Conservation (phyloP, 2,329 filamentous ascomycete species). For the Fusarium keratoplasticum region DNA sequence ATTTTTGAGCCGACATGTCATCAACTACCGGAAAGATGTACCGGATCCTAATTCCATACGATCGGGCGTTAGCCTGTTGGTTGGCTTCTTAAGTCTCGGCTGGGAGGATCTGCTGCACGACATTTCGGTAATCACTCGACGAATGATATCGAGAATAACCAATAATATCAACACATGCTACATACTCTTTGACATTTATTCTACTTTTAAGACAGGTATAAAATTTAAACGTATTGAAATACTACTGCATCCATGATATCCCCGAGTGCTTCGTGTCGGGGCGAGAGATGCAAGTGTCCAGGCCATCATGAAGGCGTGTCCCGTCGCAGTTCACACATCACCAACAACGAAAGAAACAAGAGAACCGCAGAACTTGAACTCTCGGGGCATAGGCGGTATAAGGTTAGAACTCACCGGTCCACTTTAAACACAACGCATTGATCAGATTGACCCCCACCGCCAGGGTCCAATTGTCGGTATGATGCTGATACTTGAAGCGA, state of each 20-base stretch:
- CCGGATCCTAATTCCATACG: background rate
- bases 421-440: background rate
- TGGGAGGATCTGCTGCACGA: background rate
- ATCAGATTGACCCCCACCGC: background rate
- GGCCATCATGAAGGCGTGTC: background rate
- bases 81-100: background rate
- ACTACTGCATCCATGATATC: background rate
- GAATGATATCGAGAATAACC: background rate
- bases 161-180: background rate
- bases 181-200: background rate
- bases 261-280: background rate
- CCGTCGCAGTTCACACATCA: background rate
- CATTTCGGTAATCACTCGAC: background rate
- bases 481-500: background rate
- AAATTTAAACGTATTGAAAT: background rate
- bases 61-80: background rate
- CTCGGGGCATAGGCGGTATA: background rate
- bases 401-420: background rate
- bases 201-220: background rate
- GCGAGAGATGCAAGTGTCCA: background rate
- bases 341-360: background rate
- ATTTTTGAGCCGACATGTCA: background rate
- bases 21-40: background rate
- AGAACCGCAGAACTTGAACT: background rate
- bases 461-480: background rate